Conservation (phyloP, 2,329 filamentous ascomycete species). For the Clarireedia paspali region DNA sequence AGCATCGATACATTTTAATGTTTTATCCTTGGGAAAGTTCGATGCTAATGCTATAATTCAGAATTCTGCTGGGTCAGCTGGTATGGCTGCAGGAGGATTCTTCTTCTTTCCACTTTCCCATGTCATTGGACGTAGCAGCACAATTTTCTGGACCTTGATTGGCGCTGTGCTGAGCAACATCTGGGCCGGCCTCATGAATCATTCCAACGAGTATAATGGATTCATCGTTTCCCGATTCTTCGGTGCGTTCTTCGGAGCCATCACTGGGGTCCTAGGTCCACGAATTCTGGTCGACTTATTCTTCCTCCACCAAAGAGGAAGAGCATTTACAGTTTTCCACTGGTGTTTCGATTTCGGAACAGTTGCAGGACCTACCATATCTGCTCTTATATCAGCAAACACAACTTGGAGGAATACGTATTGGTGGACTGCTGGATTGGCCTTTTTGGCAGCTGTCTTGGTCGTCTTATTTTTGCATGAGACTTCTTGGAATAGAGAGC, state of each 20-base stretch:
- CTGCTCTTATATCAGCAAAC: conserved; percentile 33
- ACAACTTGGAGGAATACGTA: conserved; percentile 33
- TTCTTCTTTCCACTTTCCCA: conserved; percentile 33
- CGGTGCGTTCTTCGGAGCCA: conserved; percentile 34
- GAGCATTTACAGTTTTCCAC: conserved; percentile 32
- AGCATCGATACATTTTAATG: conserved; percentile 1
- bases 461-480: conserved; percentile 35
- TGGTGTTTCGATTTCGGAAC: conserved; percentile 33
- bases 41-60: conserved; percentile 1
- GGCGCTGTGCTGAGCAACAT: conserved; percentile 31
- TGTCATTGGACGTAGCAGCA: conserved; percentile 31
- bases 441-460: conserved; percentile 29
- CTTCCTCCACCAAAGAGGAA: conserved; percentile 36
- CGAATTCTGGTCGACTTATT: conserved; percentile 36
- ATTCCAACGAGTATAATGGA: conserved; percentile 29
- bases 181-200: conserved; percentile 33
- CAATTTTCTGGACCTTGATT: conserved; percentile 34
- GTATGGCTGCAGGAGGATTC: conserved; percentile 33
- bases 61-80: conserved; percentile 33
- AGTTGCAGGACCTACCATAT: conserved; percentile 32
- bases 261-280: conserved; percentile 33
- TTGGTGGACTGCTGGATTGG: conserved; percentile 37
- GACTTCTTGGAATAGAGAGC: conserved; percentile 29
- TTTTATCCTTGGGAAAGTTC: neutral
- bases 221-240: conserved; percentile 34